Evolutionary conservation across 2,329 filamentous ascomycete species (phyloP).

Genomic region (Didymella exigua): DNA sequence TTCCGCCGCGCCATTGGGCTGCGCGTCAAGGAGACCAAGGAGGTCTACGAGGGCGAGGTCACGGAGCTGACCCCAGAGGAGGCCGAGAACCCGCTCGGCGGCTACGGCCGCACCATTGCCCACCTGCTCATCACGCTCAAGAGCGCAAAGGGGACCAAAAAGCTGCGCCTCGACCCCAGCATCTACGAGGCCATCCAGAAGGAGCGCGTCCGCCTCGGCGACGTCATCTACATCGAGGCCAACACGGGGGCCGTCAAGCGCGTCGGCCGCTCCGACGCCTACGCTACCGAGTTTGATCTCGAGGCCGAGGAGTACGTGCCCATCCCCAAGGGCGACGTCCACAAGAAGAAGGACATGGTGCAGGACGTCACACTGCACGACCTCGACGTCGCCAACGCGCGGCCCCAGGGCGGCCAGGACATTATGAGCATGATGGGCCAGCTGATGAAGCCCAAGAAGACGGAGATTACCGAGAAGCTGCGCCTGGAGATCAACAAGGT

Average conservation of each 20-base stretch:
- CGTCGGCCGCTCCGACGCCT: slow-evolving; percentile 93
- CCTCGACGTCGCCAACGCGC: slow-evolving; percentile 91
- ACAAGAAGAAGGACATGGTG: slow-evolving; percentile 99
- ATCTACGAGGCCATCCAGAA: slow-evolving; percentile 99
- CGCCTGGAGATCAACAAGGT: slow-evolving; percentile 98
- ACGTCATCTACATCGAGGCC: slow-evolving; percentile 98
- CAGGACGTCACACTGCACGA: slow-evolving; percentile 98
- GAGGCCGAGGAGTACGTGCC: slow-evolving; percentile 99
- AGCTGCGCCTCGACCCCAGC: slow-evolving; percentile 92
- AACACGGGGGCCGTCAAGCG: slow-evolving; percentile 98
- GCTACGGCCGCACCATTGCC: slow-evolving; percentile 96
- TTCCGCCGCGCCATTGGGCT: slow-evolving; percentile 93
- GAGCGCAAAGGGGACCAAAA: slow-evolving; percentile 96
- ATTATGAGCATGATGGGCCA: slow-evolving; percentile 99
- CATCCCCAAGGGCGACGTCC: slow-evolving; percentile 97
- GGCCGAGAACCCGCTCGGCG: slow-evolving; percentile 94
- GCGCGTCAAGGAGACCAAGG: slow-evolving; percentile 97
- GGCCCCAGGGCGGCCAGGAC: slow-evolving; percentile 95
- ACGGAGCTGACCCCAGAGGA: slow-evolving; percentile 97
- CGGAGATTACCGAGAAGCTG: slow-evolving; percentile 98
- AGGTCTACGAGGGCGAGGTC: slow-evolving; percentile 98
- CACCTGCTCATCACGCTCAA: slow-evolving; percentile 93
- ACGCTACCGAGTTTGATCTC: slow-evolving; percentile 97
- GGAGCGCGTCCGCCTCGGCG: slow-evolving; percentile 92
- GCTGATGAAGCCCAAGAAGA: slow-evolving; percentile 99